Conservation (phyloP, 192 early-diverging fungal species). For the Jimgerdemannia lactiflua region DNA sequence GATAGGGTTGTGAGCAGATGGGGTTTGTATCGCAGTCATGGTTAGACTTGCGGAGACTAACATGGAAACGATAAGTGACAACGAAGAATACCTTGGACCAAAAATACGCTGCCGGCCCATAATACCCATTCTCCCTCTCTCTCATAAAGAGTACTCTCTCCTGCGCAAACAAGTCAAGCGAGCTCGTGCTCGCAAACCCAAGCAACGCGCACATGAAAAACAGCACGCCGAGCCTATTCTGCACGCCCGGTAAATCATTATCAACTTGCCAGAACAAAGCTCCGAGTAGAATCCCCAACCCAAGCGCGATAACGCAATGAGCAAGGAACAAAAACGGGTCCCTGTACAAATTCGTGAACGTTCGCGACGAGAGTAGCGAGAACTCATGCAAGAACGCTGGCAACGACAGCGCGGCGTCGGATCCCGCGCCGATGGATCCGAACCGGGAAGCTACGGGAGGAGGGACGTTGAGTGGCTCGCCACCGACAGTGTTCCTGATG, state of each 20-base stretch:
- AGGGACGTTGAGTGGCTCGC: slow-evolving; percentile 13
- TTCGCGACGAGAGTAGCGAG: slow-evolving; percentile 34
- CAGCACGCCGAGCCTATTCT: slow-evolving; percentile 67
- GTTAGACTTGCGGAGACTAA: no score
- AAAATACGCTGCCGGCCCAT: slow-evolving; percentile 44
- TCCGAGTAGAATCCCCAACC: slow-evolving; percentile 62
- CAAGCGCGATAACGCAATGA: slow-evolving; percentile 49
- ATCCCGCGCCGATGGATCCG: slow-evolving; percentile 1
- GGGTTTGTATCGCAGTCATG: neutral
- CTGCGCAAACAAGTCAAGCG: slow-evolving; percentile 54
- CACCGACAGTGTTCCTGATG: slow-evolving; percentile 1
- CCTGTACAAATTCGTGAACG: slow-evolving; percentile 48
- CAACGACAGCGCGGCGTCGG: neutral
- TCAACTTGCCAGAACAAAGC: slow-evolving; percentile 61
- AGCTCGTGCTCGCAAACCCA: slow-evolving; percentile 65
- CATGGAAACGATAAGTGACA: no score
- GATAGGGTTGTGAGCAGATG: neutral
- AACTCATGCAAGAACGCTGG: slow-evolving; percentile 1
- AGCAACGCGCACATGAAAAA: slow-evolving; percentile 70
- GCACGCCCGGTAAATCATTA: slow-evolving; percentile 60
- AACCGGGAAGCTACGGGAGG: slow-evolving; percentile 21
- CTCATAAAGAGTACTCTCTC: slow-evolving; percentile 42
- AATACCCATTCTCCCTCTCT: slow-evolving; percentile 49
- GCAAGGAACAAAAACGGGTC: slow-evolving; percentile 53
- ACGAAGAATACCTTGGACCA: slow-evolving; percentile 35